Evolutionary conservation across 495 filamentous ascomycete species (phyloP).

Genomic region (Penicillium pulvis): DNA sequence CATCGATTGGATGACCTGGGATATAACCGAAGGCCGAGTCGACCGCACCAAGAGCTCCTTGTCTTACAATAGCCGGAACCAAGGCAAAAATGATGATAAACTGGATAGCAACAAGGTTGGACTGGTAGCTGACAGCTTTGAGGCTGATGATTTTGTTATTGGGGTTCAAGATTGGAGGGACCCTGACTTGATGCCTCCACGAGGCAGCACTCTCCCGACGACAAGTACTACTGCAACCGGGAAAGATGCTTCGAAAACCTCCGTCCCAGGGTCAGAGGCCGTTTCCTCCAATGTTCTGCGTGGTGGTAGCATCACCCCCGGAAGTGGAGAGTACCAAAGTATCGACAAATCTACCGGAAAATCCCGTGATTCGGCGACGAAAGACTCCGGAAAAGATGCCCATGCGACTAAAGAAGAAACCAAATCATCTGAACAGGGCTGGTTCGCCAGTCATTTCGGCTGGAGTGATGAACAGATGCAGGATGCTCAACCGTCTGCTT

Average conservation of each 20-base stretch:
- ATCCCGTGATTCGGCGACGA: conserved; percentile 18
- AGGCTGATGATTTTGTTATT: conserved; percentile 79
- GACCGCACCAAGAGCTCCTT: conserved; percentile 16
- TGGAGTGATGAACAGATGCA: conserved; percentile 28
- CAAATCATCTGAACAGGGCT: conserved; percentile 25
- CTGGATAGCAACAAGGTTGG: conserved; percentile 20
- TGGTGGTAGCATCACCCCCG: conserved; percentile 73
- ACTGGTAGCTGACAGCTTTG: conserved; percentile 20
- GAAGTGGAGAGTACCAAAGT: conserved; percentile 71
- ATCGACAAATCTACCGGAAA: conserved; percentile 34
- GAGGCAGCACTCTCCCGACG: conserved; percentile 31
- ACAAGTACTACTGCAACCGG: conserved; percentile 27
- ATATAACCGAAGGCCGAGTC: conserved; percentile 36
- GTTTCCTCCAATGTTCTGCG: conserved; percentile 48
- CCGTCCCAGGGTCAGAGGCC: conserved; percentile 29
- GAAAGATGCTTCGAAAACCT: conserved; percentile 27
- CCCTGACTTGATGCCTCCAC: conserved; percentile 66
- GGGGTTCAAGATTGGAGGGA: conserved; percentile 93
- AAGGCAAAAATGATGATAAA: conserved; percentile 16
- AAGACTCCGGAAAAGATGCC: conserved; percentile 13
- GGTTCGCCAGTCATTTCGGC: conserved; percentile 43
- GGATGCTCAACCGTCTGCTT: conserved; percentile 16
- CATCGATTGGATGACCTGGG: conserved; percentile 75
- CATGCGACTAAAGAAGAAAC: conserved; percentile 4
- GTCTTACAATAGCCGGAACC: conserved; percentile 12